Evolutionary conservation across 352 stramenopile genomes (phyloP), one percentile per base, ranked within the genome.

Genomic region (Achlya hypogyna): DNA sequence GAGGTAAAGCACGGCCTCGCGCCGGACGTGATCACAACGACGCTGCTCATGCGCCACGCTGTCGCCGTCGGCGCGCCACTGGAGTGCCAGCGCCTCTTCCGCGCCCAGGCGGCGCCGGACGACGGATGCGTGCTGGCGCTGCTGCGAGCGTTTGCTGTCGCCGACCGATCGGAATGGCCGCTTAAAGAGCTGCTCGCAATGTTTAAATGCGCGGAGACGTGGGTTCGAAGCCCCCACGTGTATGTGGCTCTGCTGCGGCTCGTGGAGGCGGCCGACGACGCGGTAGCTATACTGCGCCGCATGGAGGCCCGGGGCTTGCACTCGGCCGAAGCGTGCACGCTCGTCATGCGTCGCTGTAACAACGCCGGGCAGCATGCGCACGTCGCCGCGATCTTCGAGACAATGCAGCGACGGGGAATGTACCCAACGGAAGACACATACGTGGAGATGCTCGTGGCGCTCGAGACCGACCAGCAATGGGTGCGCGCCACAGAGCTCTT

Each of bases 341-440:
- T 67, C 16, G 60, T 67, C n/a, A 67, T 67, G 60, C 28, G 32
- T 9, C 51, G 56, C 8, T 58, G 34, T 14, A 67, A 67, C 43
- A 22, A 60, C n/a, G 60, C 23, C 4, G 34, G 35, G 12, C 40
- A 38, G 5, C 28, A 5, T 8, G 28, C 29, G 18, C 27, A 58
- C 5, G 31, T 43, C 1, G 27, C 22, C 4, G 40, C 60, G 12
- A n/a, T 67, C 32, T 54, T 32, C 23, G 27, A 58, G n/a, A 16
- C 22, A 23, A 54, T 67, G 31, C 25, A 67, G 6, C 27, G n/a
- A 6, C 22, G 60, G 2, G 29, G 60, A 0, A 59, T 53, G 60
- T 12, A 42, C 5, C 28, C 43, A 8, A 45, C 60, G n/a, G 8
- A 42, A 6, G 32, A 54, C 9, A 34, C 20, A 22, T 49, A 59